Base-by-base conservation (phyloP, 805 yeast genomes). In the Ogataea nakhonphanomensis region DNA sequence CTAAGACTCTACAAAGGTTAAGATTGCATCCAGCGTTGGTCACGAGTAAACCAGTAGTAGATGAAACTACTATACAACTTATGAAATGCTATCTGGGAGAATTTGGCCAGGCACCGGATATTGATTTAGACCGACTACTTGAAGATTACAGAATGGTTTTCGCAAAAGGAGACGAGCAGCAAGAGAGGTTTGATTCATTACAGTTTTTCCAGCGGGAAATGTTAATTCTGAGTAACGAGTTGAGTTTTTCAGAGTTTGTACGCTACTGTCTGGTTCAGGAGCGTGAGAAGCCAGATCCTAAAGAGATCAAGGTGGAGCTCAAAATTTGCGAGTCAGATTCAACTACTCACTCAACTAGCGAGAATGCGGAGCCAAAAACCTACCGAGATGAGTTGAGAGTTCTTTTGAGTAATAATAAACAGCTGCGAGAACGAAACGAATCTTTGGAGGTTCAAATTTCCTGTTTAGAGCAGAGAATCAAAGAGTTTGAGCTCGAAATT, bases 141-240 rank as follows among this genome's bases (percentile, higher is more conserved):
- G 37, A 38, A n/a, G 42, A 38, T 17, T 33, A 57, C 25, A 45
- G 42, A 30, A 43, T 47, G 22, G 40, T 57, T 3, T 56, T 53
- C 21, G 27, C 37, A 14, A 39, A 39, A 15, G 31, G 27, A 9
- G 53, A 41, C 11, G 45, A 40, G 14, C 25, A 27, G 5, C 44
- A 44, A 24, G 14, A 12, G 7, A 38, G 33, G 8, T 32, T 20
- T 3, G 39, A 25, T 4, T 30, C 47, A 5, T 26, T 53, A 10
- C 73, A 72, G 27, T 78, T 70, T 48, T 78, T 74, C 44, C 75
- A 75, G 39, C 64, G 86, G 41, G 86, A 82, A 51, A 60, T 80
- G 11, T 55, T 81, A 39, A 63, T 81, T 26, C 50, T 70, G 43
- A 70, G 71, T 37, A 82, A 81, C 55, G 88, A 81, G 53, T 62